Percentiles rank a stretch among this genome's conserved stretches.
Conservation (phyloP, 2,329 filamentous ascomycete species). For the Aspergillus pseudonomiae region DNA sequence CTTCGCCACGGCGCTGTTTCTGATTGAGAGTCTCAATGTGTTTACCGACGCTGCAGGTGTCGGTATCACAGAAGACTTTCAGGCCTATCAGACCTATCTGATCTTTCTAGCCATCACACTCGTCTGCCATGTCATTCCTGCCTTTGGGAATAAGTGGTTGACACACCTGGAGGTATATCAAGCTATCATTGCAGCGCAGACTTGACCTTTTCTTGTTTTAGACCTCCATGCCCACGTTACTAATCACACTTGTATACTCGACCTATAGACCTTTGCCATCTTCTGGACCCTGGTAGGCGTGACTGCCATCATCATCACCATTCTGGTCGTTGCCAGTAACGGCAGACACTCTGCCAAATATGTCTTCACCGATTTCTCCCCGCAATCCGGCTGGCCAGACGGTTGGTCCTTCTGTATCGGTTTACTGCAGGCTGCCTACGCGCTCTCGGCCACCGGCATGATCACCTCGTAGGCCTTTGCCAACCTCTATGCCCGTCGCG, state of each 20-base stretch:
- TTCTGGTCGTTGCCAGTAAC: constrained; percentile 68
- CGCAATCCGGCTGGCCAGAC: constrained; percentile 68
- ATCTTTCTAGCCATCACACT: constrained; percentile 72
- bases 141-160: constrained; percentile 57
- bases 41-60: constrained; percentile 53
- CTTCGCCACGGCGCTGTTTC: constrained; percentile 65
- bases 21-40: constrained; percentile 59
- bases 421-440: constrained; percentile 66
- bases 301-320: constrained; percentile 66
- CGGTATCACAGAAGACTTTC: constrained; percentile 57
- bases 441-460: constrained; percentile 73
- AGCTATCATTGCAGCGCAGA: not conserved
- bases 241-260: not conserved
- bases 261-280: constrained; percentile 73
- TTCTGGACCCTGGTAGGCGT: constrained; percentile 69
- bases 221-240: not conserved
- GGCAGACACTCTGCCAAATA: constrained; percentile 65
- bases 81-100: constrained; percentile 66
- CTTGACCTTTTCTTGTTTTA: not conserved
- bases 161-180: constrained; percentile 66
- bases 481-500: not conserved
- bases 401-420: constrained; percentile 74
- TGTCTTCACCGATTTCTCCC: constrained; percentile 59
- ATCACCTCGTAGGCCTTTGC: constrained; percentile 67
- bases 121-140: constrained; percentile 55